A percentile compares a stretch with the other conserved stretches of the same genome.
Evolutionary conservation across 768 basidiomycete species (phyloP).

Genomic region (Tricholoma flavovirens): DNA sequence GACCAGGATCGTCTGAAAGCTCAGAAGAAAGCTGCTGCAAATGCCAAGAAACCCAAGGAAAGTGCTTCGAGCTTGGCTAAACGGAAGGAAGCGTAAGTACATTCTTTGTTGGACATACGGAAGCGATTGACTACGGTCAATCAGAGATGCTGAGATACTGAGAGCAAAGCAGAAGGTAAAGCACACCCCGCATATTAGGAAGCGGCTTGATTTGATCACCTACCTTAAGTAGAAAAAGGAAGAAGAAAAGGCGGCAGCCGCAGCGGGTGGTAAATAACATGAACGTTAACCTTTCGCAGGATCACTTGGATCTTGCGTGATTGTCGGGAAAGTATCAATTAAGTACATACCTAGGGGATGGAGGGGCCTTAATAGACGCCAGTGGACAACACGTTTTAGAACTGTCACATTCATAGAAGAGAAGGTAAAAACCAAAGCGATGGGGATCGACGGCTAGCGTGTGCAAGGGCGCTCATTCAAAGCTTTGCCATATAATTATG

Average conservation of each 20-base stretch:
- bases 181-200: constrained; percentile 1
- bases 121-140: constrained; percentile 14
- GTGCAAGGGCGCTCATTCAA: no score
- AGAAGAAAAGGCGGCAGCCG: constrained; percentile 35
- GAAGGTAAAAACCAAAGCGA: neutral
- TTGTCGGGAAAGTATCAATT: constrained; percentile 5
- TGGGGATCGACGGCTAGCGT: no score
- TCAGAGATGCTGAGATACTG: constrained; percentile 70
- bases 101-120: constrained; percentile 5
- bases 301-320: constrained; percentile 2
- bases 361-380: neutral
- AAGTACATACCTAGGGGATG: neutral
- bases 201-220: neutral
- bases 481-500: no score
- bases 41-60: constrained; percentile 65
- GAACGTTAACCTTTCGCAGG: constrained; percentile 10
- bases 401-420: neutral
- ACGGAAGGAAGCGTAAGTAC: constrained; percentile 70
- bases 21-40: constrained; percentile 59
- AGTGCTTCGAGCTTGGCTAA: constrained; percentile 56
- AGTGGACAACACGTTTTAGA: neutral
- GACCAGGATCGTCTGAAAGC: constrained; percentile 69
- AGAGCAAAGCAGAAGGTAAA: constrained; percentile 76
- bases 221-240: constrained; percentile 48
- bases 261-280: constrained; percentile 29